These are phyloP conservation scores for Fraxinus anomala DNA, from an alignment of 257 asterid genomes.

Conservation along the genomic window DNA sequence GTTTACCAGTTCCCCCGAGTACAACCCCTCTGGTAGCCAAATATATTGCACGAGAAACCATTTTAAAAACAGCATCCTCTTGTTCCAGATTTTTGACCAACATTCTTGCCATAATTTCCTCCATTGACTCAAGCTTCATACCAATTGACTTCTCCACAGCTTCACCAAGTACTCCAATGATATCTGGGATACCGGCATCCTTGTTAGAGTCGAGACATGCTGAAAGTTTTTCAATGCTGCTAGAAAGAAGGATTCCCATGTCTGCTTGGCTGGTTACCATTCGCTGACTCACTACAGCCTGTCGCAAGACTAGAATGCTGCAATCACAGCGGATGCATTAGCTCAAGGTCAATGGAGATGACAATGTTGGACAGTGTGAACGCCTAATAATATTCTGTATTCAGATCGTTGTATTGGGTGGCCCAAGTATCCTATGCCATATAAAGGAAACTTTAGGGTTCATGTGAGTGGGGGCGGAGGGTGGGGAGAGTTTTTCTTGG, in stretches of 20 bases:
- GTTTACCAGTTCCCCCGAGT: conserved; percentile 58
- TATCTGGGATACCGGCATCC: conserved; percentile 68
- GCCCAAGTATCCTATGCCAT: no score
- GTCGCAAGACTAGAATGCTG: conserved; percentile 75
- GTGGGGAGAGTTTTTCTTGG: not conserved
- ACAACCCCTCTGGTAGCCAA: conserved; percentile 63
- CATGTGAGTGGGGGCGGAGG: no score
- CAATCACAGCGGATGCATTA: conserved; percentile 2
- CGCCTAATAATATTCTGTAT: not conserved
- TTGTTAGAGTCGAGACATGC: conserved; percentile 53
- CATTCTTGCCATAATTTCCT: conserved; percentile 79
- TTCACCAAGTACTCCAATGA: conserved; percentile 48
- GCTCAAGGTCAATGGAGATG: not conserved
- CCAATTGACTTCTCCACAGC: conserved; percentile 33
- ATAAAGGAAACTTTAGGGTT: no score
- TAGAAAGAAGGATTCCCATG: conserved; percentile 51
- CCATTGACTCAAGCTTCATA: conserved; percentile 43
- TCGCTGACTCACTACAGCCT: conserved; percentile 61
- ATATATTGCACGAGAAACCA: conserved; percentile 63
- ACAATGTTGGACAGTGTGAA: not conserved
- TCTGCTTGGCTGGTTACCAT: conserved; percentile 52
- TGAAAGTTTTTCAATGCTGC: conserved; percentile 52
- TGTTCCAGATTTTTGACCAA: conserved; percentile 77
- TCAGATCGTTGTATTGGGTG: no score
- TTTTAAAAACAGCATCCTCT: conserved; percentile 61